A percentile compares a stretch with the other conserved stretches of the same genome.
phyloP scores from a whole-genome alignment of 306 rosid genomes.

The Bauhinia variegata region DNA sequence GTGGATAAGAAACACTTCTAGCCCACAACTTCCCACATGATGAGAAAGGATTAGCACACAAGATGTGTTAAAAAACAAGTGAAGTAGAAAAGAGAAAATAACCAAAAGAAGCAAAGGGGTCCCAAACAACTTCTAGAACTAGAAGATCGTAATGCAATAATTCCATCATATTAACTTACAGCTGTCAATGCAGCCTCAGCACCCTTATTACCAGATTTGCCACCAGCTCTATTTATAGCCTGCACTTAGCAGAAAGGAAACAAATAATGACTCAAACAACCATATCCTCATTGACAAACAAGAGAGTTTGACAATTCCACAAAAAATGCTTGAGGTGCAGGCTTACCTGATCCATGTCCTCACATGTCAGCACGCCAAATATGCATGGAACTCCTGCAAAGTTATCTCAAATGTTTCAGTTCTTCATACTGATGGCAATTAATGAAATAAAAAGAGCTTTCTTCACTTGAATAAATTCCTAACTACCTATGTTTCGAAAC shows the following conservation, averaged over 20 bases:
- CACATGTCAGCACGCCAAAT: slow-evolving; percentile 83
- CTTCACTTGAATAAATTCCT: no score
- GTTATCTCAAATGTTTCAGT: slow-evolving; percentile 35
- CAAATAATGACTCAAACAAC: not conserved
- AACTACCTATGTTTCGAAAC: no score
- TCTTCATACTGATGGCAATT: slow-evolving; percentile 13
- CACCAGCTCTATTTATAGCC: slow-evolving; percentile 96
- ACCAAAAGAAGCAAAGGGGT: not conserved
- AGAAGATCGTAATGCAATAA: slow-evolving; percentile 21
- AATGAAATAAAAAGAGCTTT: no score
- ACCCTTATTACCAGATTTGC: slow-evolving; percentile 94
- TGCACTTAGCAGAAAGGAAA: slow-evolving; percentile 37
- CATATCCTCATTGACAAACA: slow-evolving; percentile 9
- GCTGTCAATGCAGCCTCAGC: slow-evolving; percentile 92
- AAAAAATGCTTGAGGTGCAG: slow-evolving; percentile 18
- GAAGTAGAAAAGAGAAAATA: not conserved
- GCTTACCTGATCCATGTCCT: slow-evolving; percentile 83
- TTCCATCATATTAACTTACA: slow-evolving; percentile 64
- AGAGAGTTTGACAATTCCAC: slow-evolving; percentile 11
- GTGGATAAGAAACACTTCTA: not conserved
- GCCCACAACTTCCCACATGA: slow-evolving; percentile 3
- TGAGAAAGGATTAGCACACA: no score
- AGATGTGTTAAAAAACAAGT: not conserved
- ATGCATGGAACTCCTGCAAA: slow-evolving; percentile 85
- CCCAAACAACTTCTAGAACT: slow-evolving; percentile 4